Conservation (phyloP, 2,329 filamentous ascomycete species). For the Sclerotinia nivalis region DNA sequence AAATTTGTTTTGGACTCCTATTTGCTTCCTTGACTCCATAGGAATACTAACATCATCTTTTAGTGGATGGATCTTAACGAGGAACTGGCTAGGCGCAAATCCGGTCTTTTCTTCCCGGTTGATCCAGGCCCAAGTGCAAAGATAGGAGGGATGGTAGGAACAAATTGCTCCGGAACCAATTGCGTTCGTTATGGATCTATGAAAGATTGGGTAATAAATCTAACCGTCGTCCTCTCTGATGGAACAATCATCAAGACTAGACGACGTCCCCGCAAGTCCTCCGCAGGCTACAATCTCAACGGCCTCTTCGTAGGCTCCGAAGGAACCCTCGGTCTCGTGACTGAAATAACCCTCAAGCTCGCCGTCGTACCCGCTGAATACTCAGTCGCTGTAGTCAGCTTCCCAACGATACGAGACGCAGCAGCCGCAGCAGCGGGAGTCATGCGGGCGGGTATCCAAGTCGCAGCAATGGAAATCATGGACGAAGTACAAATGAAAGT, state of each 20-base stretch:
- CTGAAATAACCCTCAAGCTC: slow-evolving; percentile 79
- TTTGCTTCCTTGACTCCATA: not conserved
- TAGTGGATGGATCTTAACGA: slow-evolving; percentile 86
- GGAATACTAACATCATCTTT: not conserved
- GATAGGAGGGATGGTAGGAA: slow-evolving; percentile 82
- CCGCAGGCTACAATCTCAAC: slow-evolving; percentile 82
- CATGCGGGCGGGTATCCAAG: slow-evolving; percentile 58
- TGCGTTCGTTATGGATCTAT: slow-evolving; percentile 81
- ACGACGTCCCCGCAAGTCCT: slow-evolving; percentile 74
- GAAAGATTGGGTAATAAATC: slow-evolving; percentile 84
- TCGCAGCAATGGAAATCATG: slow-evolving; percentile 67
- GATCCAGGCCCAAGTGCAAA: slow-evolving; percentile 73
- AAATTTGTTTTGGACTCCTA: not conserved
- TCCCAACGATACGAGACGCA: slow-evolving; percentile 74
- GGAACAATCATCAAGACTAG: slow-evolving; percentile 78
- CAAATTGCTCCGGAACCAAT: slow-evolving; percentile 76
- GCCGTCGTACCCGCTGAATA: slow-evolving; percentile 74
- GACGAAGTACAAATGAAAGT: slow-evolving; percentile 86
- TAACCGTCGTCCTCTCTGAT: slow-evolving; percentile 78
- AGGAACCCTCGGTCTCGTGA: slow-evolving; percentile 78
- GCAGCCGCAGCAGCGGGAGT: slow-evolving; percentile 72
- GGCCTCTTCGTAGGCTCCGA: slow-evolving; percentile 78
- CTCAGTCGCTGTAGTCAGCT: slow-evolving; percentile 77
- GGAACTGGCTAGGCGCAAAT: slow-evolving; percentile 63
- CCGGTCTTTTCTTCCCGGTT: slow-evolving; percentile 85